phyloP scores from a whole-genome alignment of 2,329 filamentous ascomycete genomes.

The Talaromyces sp. region DNA sequence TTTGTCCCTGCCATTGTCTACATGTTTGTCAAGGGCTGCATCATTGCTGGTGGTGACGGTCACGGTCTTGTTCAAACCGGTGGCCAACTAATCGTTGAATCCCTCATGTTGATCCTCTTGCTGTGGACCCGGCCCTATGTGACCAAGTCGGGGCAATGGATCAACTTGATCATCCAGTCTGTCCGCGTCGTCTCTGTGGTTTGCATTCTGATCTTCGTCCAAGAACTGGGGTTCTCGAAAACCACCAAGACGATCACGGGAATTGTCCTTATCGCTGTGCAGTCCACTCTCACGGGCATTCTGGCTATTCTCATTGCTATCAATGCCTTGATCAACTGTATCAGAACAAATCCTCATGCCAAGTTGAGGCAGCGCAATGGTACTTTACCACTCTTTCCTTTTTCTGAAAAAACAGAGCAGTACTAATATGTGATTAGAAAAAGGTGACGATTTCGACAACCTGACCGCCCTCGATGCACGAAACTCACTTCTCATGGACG shows the following conservation, averaged over 20 bases:
- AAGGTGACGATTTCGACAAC: constrained; percentile 69
- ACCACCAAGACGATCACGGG: constrained; percentile 93
- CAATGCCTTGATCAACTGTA: constrained; percentile 78
- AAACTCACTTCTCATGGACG: constrained; percentile 52
- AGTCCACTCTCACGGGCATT: constrained; percentile 74
- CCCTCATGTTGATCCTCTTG: constrained; percentile 70
- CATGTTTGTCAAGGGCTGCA: constrained; percentile 80
- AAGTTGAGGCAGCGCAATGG: constrained; percentile 83
- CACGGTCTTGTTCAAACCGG: constrained; percentile 77
- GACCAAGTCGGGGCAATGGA: constrained; percentile 79
- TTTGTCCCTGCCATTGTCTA: constrained; percentile 88
- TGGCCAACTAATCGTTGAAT: constrained; percentile 76
- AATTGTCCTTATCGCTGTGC: constrained; percentile 86
- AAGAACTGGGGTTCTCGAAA: constrained; percentile 82
- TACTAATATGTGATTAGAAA: constrained; percentile 50
- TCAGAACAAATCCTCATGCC: constrained; percentile 84
- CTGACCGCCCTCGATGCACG: constrained; percentile 83
- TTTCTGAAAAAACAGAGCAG: neutral
- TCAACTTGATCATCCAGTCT: constrained; percentile 87
- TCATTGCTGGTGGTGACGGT: constrained; percentile 79
- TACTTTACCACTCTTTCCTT: constrained; percentile 45
- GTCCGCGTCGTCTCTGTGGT: constrained; percentile 83
- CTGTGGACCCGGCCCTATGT: constrained; percentile 83
- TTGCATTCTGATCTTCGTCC: constrained; percentile 88
- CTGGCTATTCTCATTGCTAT: constrained; percentile 82